Percentiles rank a stretch among this genome's conserved stretches.
Conservation (phyloP, 75 land plant species). For the Sequoia sempervirens region DNA sequence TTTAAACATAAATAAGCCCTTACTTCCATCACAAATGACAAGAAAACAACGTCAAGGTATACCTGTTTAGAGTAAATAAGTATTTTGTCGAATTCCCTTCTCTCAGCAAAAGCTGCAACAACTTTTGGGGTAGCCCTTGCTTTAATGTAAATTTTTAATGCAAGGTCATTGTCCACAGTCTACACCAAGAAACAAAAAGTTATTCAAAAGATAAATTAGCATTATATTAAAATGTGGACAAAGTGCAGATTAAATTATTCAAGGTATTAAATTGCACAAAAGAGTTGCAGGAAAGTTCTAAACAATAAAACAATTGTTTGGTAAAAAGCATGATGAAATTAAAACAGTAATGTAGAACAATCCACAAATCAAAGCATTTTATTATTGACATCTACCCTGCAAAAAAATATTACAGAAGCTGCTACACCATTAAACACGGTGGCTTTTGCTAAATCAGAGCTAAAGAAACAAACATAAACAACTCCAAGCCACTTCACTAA, state of each 20-base stretch:
- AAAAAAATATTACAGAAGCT: background rate
- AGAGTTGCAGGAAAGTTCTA: background rate
- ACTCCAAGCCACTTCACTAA: background rate
- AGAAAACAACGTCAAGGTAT: background rate
- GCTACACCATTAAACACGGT: background rate
- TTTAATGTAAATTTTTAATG: constrained; percentile 94
- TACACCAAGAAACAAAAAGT: constrained; percentile 21
- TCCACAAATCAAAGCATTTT: background rate
- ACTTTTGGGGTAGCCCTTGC: constrained; percentile 98
- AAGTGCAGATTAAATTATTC: constrained; percentile 7
- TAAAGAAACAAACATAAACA: background rate
- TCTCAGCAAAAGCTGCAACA: constrained; percentile 98
- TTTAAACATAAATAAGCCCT: background rate
- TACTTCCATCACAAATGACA: background rate
- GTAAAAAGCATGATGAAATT: background rate
- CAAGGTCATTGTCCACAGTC: constrained; percentile 98
- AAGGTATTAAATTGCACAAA: background rate
- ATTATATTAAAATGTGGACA: background rate
- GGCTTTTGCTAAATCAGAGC: background rate
- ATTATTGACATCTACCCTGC: background rate
- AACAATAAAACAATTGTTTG: background rate
- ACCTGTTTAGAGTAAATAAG: constrained; percentile 99
- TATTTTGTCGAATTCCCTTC: constrained; percentile 95
- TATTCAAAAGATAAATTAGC: background rate
- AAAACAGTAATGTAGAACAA: background rate